A percentile compares a stretch with the other conserved stretches of the same genome.
Evolutionary conservation across 2,329 filamentous ascomycete genomes (phyloP).

Genomic region (Knoxdaviesia capensis): DNA sequence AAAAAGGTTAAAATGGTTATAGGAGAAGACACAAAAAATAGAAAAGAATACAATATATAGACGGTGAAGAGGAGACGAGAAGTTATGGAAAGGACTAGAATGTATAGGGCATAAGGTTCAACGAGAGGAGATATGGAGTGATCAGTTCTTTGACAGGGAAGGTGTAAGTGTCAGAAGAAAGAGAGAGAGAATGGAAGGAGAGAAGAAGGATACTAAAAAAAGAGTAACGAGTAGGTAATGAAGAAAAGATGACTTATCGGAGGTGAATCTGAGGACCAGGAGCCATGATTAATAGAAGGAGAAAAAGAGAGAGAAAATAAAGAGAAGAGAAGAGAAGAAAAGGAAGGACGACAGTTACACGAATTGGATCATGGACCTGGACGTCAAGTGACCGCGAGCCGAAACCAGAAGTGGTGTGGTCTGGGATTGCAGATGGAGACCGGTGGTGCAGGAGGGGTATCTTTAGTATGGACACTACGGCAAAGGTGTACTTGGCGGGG

Average conservation of each 20-base stretch:
- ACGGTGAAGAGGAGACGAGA: neutral
- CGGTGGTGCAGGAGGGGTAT: too few relatives aligned
- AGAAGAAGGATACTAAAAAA: neutral
- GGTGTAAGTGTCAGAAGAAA: neutral
- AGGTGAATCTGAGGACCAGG: neutral
- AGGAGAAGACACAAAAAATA: slow-evolving; percentile 1
- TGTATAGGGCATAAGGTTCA: too few relatives aligned
- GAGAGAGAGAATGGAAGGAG: neutral
- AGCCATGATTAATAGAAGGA: neutral
- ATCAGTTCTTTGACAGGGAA: too few relatives aligned
- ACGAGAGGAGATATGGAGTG: too few relatives aligned
- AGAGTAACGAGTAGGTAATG: neutral
- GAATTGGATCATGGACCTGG: too few relatives aligned
- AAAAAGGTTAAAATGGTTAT: slow-evolving; percentile 1
- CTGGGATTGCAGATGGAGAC: too few relatives aligned
- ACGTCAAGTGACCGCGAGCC: too few relatives aligned
- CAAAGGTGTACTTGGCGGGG: too few relatives aligned
- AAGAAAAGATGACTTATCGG: neutral
- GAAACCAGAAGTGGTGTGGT: too few relatives aligned
- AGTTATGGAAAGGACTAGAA: too few relatives aligned
- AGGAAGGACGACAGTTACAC: too few relatives aligned
- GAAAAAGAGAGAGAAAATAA: neutral
- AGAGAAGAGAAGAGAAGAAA: neutral
- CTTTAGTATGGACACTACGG: too few relatives aligned
- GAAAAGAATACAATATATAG: neutral